Evolutionary conservation across 1,284 basidiomycete species (phyloP).

Genomic region (Ganoderma multipileum): DNA sequence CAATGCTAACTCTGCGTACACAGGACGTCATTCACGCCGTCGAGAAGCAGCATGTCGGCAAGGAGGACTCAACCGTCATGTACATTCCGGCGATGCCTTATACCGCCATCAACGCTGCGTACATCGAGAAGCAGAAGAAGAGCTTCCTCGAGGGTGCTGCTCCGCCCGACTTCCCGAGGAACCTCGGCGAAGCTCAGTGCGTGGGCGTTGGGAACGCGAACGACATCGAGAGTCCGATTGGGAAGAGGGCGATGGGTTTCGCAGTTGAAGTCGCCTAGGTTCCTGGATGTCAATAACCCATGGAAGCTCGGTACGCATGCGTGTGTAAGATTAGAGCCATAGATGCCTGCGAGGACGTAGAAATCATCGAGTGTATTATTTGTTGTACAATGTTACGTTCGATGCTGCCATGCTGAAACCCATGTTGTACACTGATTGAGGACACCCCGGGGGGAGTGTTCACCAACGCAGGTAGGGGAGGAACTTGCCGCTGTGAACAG

Average conservation of each 20-base stretch:
- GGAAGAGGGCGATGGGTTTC: conserved; percentile 63
- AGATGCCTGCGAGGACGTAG: background rate
- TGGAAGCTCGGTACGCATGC: background rate
- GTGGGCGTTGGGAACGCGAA: conserved; percentile 54
- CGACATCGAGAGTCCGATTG: conserved; percentile 56
- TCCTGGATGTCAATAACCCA: no score
- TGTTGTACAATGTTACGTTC: conserved; percentile 10
- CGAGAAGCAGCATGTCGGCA: conserved; percentile 74
- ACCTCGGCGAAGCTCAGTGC: conserved; percentile 62
- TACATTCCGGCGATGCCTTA: conserved; percentile 85
- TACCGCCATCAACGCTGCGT: conserved; percentile 67
- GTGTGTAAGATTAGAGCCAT: background rate
- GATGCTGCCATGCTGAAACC: background rate
- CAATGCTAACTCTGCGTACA: background rate
- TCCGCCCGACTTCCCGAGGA: conserved; percentile 79
- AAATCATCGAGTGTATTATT: background rate
- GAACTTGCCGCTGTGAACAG: conserved; percentile 67
- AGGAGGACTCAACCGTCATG: conserved; percentile 77
- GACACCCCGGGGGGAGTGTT: background rate
- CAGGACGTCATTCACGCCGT: conserved; percentile 83
- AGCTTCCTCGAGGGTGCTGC: conserved; percentile 65
- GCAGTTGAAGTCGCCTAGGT: conserved; percentile 36
- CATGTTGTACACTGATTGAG: background rate
- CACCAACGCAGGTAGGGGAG: conserved; percentile 75
- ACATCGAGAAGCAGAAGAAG: conserved; percentile 68